Percentiles rank a stretch among this genome's conserved stretches.
Conservation (phyloP, 2,329 filamentous ascomycete species). For the Cytospora leucostoma region DNA sequence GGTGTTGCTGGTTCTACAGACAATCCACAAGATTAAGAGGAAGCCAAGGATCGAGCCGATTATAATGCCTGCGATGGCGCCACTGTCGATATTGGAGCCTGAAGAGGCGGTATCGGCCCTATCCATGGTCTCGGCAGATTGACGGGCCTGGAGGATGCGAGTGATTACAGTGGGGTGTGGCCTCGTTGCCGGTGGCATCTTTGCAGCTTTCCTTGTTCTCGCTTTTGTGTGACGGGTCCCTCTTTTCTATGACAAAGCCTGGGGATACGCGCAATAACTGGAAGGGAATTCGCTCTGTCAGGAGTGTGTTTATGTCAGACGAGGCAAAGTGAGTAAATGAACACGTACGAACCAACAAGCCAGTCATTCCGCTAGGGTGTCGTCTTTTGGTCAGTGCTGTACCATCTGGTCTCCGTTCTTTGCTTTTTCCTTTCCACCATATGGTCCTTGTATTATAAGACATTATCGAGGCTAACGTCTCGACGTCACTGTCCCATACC, state of each 20-base stretch:
- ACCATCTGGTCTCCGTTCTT: not conserved
- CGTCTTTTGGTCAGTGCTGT: not conserved
- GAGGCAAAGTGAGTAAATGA: too few relatives aligned
- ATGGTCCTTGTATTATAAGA: not conserved
- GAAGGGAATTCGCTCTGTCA: too few relatives aligned
- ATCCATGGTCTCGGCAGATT: constrained; percentile 38
- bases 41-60: constrained; percentile 50
- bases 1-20: constrained; percentile 47
- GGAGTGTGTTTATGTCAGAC: too few relatives aligned
- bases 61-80: constrained; percentile 54
- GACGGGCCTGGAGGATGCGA: constrained; percentile 3
- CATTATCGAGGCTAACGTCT: not conserved
- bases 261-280: too few relatives aligned
- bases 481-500: not conserved
- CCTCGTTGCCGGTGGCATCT: not conserved
- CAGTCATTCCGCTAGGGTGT: not conserved
- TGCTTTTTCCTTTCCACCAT: not conserved
- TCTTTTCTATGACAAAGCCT: too few relatives aligned
- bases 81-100: constrained; percentile 42
- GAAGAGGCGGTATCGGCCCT: constrained; percentile 29
- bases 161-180: not conserved
- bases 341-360: not conserved
- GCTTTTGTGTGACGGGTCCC: too few relatives aligned
- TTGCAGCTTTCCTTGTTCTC: not conserved
- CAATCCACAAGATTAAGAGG: constrained; percentile 49